These are phyloP conservation scores for Trematosphaeria pertusa DNA, from an alignment of 2,329 filamentous ascomycete species.

Conservation along the genomic window DNA sequence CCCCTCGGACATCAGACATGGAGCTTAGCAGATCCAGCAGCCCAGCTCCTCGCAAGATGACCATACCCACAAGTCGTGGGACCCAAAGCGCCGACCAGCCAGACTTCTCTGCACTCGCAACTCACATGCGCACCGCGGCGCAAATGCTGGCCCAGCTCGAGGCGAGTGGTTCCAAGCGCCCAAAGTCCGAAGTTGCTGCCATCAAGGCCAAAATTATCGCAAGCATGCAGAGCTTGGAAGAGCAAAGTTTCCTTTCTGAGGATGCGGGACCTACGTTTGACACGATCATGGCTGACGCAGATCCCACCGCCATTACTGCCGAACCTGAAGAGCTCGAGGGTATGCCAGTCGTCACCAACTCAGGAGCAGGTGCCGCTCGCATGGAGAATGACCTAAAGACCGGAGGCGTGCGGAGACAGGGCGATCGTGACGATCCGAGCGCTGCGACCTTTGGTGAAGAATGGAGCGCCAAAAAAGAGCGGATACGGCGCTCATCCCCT, in stretches of 20 bases:
- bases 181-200: constrained; percentile 79
- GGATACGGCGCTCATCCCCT: constrained; percentile 81
- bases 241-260: constrained; percentile 81
- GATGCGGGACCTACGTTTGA: constrained; percentile 79
- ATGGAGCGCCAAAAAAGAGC: constrained; percentile 83
- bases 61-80: constrained; percentile 61
- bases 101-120: constrained; percentile 82
- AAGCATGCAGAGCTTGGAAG: constrained; percentile 86
- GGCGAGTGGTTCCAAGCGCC: constrained; percentile 79
- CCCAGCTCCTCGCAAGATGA: constrained; percentile 68
- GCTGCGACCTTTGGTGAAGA: constrained; percentile 87
- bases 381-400: constrained; percentile 94
- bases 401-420: constrained; percentile 79
- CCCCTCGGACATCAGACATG: constrained; percentile 73
- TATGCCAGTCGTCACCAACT: constrained; percentile 62
- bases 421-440: constrained; percentile 84
- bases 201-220: constrained; percentile 88
- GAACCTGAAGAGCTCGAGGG: constrained; percentile 64
- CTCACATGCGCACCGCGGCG: constrained; percentile 85
- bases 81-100: constrained; percentile 70
- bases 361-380: constrained; percentile 76
- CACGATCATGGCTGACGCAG: constrained; percentile 78
- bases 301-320: constrained; percentile 58
- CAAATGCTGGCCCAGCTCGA: constrained; percentile 88
- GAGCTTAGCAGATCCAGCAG: constrained; percentile 73